Conservation (phyloP, 192 early-diverging fungal species). For the Nowakowskiella sp. region DNA sequence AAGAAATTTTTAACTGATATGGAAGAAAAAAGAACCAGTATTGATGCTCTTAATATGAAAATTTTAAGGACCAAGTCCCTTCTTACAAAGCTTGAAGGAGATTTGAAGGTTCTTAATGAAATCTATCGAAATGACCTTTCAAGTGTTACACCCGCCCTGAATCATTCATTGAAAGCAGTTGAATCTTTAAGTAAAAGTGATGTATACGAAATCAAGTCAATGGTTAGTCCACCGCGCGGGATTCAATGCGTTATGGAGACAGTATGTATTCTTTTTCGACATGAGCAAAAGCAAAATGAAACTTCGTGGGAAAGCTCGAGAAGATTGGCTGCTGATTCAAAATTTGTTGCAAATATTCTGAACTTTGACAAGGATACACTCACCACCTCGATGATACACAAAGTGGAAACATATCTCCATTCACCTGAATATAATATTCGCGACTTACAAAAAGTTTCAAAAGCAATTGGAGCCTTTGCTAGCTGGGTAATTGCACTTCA, state of each 20-base stretch:
- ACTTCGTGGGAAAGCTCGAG: conserved; percentile 19
- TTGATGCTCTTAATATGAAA: neutral
- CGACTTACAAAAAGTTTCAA: conserved; percentile 8
- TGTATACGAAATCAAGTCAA: conserved; percentile 27
- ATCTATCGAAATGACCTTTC: conserved; percentile 9
- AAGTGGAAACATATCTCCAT: conserved; percentile 7
- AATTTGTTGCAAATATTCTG: conserved; percentile 11
- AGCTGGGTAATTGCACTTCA: conserved; percentile 17
- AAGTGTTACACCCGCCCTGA: conserved; percentile 7
- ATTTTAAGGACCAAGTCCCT: neutral
- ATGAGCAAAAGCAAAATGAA: conserved; percentile 14
- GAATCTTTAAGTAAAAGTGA: conserved; percentile 15
- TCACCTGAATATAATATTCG: conserved; percentile 7
- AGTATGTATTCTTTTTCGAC: conserved; percentile 8
- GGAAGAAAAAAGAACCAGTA: conserved; percentile 12
- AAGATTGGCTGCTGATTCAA: conserved; percentile 20
- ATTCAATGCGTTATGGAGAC: conserved; percentile 19
- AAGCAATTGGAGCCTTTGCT: conserved; percentile 7
- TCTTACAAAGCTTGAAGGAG: conserved; percentile 11
- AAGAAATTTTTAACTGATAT: conserved; percentile 13
- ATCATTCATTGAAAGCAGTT: conserved; percentile 9
- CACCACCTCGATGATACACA: conserved; percentile 8
- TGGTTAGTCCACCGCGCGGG: conserved; percentile 13
- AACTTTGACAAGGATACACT: conserved; percentile 7
- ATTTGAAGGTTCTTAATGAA: conserved; percentile 10